Base-by-base conservation (phyloP, 129 eudicot genomes). In the Smallanthus sonchifolius region DNA sequence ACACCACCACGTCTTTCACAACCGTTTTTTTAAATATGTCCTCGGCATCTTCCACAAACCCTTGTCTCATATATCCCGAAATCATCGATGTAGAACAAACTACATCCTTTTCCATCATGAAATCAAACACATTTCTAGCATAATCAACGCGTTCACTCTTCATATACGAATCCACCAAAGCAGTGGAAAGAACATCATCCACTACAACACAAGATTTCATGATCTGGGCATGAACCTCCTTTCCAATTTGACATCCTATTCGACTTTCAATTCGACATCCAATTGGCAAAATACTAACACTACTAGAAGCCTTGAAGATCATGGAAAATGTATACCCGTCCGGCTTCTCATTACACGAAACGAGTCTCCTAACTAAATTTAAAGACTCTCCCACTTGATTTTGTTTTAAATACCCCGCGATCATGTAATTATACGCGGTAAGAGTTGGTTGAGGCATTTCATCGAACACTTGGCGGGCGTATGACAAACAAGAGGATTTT, bases 71-170 rank as follows among this genome's bases (percentile, higher is more conserved):
- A 66, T 94, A 91, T 15, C 98, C 98, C 1, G 88, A 80, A 60
- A 94, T 87, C 88, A 91, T 83, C 4, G 96, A 88, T 1, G 96
- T 94, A 6, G 93, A 91, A 74, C 97, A 95, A 69, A 86, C 77
- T 6, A 86, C 93, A 83, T 85, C 88, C 35, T 77, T 80, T 62
- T 88, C 96, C 81, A 81, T 70, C 96, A 91, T 91, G 79, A 82
- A 44, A 84, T 95, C 91, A 73, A 86, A 95, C 62, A 95, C 96
- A 66, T 77, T 79, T 76, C 99, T 88, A 1, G 91, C 99, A 47
- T 86, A 91, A 32, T 76, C 83, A 59, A 91, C 76, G 47, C 84
- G 80, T 63, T 80, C 86, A 59, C 89, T 68, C 80, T 95, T 91
- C 51, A 91, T 96, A 85, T 95, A 95, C 2, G 85, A 80, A 78